Conservation (phyloP, 164 flowering plant species). For the Vitis amurensis region DNA sequence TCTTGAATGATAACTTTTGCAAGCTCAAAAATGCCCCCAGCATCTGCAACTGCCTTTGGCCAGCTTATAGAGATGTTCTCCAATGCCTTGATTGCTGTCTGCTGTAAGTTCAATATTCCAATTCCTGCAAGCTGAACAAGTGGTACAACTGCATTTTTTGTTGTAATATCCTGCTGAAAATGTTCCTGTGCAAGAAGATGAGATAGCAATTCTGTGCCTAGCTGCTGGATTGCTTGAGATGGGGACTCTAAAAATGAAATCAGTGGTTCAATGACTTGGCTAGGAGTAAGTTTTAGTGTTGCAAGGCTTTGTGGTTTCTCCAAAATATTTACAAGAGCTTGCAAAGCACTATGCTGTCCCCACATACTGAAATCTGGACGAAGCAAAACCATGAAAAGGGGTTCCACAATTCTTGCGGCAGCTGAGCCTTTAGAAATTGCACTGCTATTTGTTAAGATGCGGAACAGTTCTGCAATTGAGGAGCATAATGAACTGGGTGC, state of each 20-base stretch:
- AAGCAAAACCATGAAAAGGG: constrained; percentile 68
- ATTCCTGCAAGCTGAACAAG: constrained; percentile 90
- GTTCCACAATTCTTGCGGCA: constrained; percentile 74
- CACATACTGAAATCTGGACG: constrained; percentile 67
- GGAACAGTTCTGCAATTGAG: constrained; percentile 68
- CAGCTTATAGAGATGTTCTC: constrained; percentile 75
- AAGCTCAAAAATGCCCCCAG: constrained; percentile 87
- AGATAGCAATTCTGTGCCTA: constrained; percentile 71
- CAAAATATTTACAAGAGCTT: constrained; percentile 82
- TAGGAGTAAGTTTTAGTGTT: constrained; percentile 68
- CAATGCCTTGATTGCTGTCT: constrained; percentile 78
- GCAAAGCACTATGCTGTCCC: constrained; percentile 95
- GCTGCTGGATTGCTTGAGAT: constrained; percentile 90
- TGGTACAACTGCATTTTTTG: constrained; percentile 77
- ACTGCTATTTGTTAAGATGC: constrained; percentile 81
- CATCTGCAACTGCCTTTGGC: constrained; percentile 87
- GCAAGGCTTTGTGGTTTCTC: constrained; percentile 85
- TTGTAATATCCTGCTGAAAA: constrained; percentile 84
- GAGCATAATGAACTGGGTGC: constrained; percentile 70
- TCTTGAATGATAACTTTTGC: constrained; percentile 82
- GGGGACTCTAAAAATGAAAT: constrained; percentile 77
- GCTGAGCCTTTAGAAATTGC: constrained; percentile 69
- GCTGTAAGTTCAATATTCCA: constrained; percentile 74
- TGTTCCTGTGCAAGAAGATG: constrained; percentile 84
- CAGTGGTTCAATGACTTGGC: constrained; percentile 79